A percentile compares a stretch with the other conserved stretches of the same genome.
phyloP scores from a whole-genome alignment of 768 basidiomycete species.

The Trametes cingulata region DNA sequence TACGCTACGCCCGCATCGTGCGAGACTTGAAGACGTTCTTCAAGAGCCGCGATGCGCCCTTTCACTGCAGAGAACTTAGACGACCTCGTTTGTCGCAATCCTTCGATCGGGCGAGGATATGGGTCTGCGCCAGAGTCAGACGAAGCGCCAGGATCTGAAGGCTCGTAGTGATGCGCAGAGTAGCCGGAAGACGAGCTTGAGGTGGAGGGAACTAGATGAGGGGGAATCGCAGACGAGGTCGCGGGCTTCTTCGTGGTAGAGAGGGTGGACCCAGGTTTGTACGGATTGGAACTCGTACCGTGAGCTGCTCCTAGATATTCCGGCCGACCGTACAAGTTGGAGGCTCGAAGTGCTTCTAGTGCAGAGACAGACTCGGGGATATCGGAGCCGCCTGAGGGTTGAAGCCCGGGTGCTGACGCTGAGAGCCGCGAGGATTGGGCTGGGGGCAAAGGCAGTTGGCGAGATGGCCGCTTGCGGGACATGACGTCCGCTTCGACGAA shows the following conservation, averaged over 20 bases:
- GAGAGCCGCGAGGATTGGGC: neutral
- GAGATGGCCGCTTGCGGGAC: neutral
- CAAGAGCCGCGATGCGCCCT: constrained; percentile 23
- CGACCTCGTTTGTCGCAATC: neutral
- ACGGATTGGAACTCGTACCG: neutral
- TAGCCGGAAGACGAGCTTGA: neutral
- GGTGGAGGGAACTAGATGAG: neutral
- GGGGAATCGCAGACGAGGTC: neutral
- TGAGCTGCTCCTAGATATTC: neutral
- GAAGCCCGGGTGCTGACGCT: neutral
- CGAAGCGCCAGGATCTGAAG: neutral
- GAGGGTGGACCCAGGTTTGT: neutral
- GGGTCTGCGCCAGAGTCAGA: neutral
- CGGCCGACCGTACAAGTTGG: neutral
- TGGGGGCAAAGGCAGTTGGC: constrained; percentile 11
- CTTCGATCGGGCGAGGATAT: neutral
- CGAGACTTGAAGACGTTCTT: constrained; percentile 14
- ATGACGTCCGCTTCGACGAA: no score
- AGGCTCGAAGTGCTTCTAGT: constrained; percentile 7
- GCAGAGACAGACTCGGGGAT: constrained; percentile 13
- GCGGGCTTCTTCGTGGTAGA: no score
- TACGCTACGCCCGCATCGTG: constrained; percentile 7
- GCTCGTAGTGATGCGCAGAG: neutral
- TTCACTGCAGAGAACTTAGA: constrained; percentile 15
- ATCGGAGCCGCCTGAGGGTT: neutral